Evolutionary conservation across 2,329 filamentous ascomycete genomes (phyloP), one percentile per base, ranked within the genome.

Genomic region (Leptodontidium sp.): DNA sequence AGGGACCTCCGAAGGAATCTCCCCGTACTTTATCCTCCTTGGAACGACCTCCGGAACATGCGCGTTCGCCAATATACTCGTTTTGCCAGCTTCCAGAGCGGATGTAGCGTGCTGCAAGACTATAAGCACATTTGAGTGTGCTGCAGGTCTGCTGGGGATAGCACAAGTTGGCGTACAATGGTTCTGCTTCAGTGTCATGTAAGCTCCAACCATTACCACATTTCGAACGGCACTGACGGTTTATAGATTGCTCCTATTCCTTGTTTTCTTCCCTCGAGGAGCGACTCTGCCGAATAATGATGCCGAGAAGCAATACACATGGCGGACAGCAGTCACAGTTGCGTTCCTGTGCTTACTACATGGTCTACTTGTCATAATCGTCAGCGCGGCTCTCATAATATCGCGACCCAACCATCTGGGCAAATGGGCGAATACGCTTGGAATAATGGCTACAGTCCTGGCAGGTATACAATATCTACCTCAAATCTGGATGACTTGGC

Each of bases 1-100:
- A 66, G 88, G 90, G 70, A 96, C 93, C 15, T 97, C 95, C 26
- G 95, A 97, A 79, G 96, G 96, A 71, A 94, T 99, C 71, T 98
- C 94, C 38, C 95, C 96, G 9, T 96, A 95, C 81, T 99, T 97
- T 78, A 90, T 99, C 72, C 87, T 98, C 1, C 88, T 99, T n/a
- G 96, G 96, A 69, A 93, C 92, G 32, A 95, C 95, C 1, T 97
- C 93, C 8, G 92, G 92, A 75, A 97, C 92, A 63, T 93, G 92
- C 59, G 92, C 93, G 32, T 93, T 99, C 76, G 93, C 93, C 72
- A 98, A 98, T 78, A 98, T 99, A 77, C 84, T 98, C 64, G 91
- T 93, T 0, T 87, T 97, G 15, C 92, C 93, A n/a, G 88, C 90
- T 68, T 97, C 93, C 67, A 88, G 93, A 43, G 86, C 89, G 67